These are phyloP conservation scores for Seminavis robusta DNA, from an alignment of 108 stramenopile genomes.

Conservation along the genomic window DNA sequence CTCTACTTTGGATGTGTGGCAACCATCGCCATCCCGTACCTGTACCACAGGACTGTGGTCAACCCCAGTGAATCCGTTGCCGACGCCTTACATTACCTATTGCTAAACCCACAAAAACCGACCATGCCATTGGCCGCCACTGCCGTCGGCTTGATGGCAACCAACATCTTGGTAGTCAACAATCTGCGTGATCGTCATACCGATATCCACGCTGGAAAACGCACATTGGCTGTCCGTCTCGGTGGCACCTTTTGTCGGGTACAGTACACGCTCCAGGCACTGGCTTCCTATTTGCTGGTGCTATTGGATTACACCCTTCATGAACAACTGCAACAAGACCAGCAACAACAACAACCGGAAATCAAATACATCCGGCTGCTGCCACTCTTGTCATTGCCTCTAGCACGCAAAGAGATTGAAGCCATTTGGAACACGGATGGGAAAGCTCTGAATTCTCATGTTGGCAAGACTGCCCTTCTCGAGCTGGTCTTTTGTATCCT, in stretches of 20 bases:
- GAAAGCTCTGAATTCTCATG: constrained; percentile 64
- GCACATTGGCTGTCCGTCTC: constrained; percentile 79
- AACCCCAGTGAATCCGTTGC: not conserved
- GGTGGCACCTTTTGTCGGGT: constrained; percentile 58
- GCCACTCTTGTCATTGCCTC: constrained; percentile 55
- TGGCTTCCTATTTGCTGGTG: constrained; percentile 41
- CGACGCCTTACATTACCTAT: too few relatives aligned
- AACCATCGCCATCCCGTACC: constrained; percentile 62
- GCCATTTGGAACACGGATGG: constrained; percentile 76
- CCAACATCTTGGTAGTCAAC: constrained; percentile 88
- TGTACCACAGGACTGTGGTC: too few relatives aligned
- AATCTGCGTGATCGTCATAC: constrained; percentile 86
- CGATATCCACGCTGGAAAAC: constrained; percentile 68
- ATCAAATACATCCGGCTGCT: too few relatives aligned
- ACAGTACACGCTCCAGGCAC: constrained; percentile 53
- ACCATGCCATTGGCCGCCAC: constrained; percentile 27
- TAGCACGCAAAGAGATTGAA: constrained; percentile 49
- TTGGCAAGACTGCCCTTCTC: constrained; percentile 76
- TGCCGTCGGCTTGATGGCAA: constrained; percentile 64
- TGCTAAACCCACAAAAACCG: not conserved
- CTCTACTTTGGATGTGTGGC: constrained; percentile 89
- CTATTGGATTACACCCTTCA: too few relatives aligned
- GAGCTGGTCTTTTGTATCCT: constrained; percentile 82
- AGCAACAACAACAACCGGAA: too few relatives aligned
- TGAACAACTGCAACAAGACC: too few relatives aligned